Evolutionary conservation across 2,329 filamentous ascomycete species (phyloP).

Genomic region (Fusarium graminum): DNA sequence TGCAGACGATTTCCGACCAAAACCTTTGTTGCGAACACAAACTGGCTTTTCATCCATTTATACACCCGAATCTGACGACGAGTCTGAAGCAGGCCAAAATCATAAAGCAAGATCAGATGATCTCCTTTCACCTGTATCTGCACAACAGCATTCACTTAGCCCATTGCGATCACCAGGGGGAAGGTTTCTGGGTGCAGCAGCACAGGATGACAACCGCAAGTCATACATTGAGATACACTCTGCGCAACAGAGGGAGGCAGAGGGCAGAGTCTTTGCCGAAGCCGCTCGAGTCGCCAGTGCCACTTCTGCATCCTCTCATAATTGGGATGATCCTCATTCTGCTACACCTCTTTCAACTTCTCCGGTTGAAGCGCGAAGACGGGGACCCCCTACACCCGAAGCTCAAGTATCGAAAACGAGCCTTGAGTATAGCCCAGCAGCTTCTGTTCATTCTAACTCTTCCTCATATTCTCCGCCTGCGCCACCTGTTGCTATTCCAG

Average conservation of each 20-base stretch:
- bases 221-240: slow-evolving; percentile 71
- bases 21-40: slow-evolving; percentile 57
- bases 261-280: slow-evolving; percentile 70
- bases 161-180: slow-evolving; percentile 52
- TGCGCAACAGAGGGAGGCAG: slow-evolving; percentile 71
- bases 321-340: slow-evolving; percentile 53
- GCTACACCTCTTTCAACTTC: slow-evolving; percentile 45
- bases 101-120: slow-evolving; percentile 34
- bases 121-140: slow-evolving; percentile 35
- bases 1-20: slow-evolving; percentile 65
- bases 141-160: slow-evolving; percentile 47
- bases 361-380: slow-evolving; percentile 44
- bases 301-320: slow-evolving; percentile 51
- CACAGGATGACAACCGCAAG: slow-evolving; percentile 65
- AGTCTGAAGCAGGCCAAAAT: slow-evolving; percentile 28
- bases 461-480: slow-evolving; percentile 50
- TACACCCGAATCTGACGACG: slow-evolving; percentile 40
- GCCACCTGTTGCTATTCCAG: slow-evolving; percentile 25
- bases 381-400: slow-evolving; percentile 49
- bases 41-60: slow-evolving; percentile 50
- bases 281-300: slow-evolving; percentile 57
- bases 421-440: slow-evolving; percentile 60
- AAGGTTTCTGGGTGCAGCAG: slow-evolving; percentile 59
- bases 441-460: slow-evolving; percentile 53
- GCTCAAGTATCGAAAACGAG: slow-evolving; percentile 42